Evolutionary conservation across 1,139 yeast species (phyloP).

Genomic region (Taphrina pruni): DNA sequence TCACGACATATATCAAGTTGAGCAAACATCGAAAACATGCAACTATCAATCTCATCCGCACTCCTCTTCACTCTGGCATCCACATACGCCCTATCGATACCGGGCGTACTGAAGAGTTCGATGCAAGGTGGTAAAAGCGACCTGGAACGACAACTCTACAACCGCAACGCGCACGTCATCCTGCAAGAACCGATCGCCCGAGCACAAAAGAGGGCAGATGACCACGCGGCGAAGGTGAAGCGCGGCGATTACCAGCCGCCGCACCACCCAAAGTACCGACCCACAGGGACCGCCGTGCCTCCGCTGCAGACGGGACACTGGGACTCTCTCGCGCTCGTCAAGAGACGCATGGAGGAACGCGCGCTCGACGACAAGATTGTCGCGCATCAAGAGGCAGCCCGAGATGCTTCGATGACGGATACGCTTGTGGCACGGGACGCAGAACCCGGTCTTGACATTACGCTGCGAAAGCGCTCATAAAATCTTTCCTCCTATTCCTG

Average conservation of each 20-base stretch:
- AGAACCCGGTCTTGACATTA: no score
- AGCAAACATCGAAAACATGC: neutral
- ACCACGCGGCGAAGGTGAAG: conserved; percentile 14
- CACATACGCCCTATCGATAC: conserved; percentile 6
- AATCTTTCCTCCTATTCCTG: no score
- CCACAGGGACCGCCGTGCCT: conserved; percentile 22
- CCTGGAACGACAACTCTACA: conserved; percentile 13
- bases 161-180: conserved; percentile 21
- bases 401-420: no score
- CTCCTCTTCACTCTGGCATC: conserved; percentile 1
- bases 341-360: conserved; percentile 44
- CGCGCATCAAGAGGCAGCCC: no score
- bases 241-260: conserved; percentile 31
- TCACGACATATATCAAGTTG: no score
- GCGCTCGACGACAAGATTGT: conserved; percentile 7
- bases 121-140: neutral
- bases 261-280: conserved; percentile 31
- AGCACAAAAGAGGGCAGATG: conserved; percentile 18
- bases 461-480: no score
- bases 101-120: neutral
- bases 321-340: conserved; percentile 11
- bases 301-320: conserved; percentile 21
- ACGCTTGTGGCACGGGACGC: no score
- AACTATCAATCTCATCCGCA: neutral
- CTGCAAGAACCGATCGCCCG: conserved; percentile 22